These are phyloP conservation scores for Cutaneotrichosporon arboriforme DNA, from an alignment of 1,284 basidiomycete genomes.

Conservation along the genomic window DNA sequence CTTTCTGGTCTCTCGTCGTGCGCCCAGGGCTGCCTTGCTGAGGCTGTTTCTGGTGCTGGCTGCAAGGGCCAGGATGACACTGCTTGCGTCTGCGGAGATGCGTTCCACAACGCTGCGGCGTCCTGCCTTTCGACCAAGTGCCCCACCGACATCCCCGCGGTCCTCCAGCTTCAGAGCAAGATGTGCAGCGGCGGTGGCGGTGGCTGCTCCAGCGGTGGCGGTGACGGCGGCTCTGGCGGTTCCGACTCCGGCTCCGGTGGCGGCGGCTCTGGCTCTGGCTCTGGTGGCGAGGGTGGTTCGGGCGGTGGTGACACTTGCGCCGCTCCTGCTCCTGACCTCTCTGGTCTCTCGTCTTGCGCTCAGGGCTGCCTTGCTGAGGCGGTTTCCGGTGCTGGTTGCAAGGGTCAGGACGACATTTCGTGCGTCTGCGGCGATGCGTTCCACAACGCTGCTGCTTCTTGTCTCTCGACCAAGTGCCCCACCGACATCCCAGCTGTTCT, in stretches of 20 bases:
- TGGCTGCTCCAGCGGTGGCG: background rate
- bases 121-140: background rate
- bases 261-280: background rate
- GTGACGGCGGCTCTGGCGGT: background rate
- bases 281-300: no score
- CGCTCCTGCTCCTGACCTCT: no score
- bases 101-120: background rate
- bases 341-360: background rate
- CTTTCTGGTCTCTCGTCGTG: slow-evolving; percentile 3
- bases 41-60: background rate
- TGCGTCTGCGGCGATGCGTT: slow-evolving; percentile 4
- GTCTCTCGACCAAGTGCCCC: background rate
- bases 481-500: slow-evolving; percentile 2
- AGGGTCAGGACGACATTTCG: background rate
- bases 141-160: background rate
- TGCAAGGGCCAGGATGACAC: slow-evolving; percentile 9
- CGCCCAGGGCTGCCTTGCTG: slow-evolving; percentile 1
- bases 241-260: background rate
- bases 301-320: background rate
- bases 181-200: no score
- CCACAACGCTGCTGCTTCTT: background rate
- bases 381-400: background rate
- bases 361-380: background rate
- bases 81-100: slow-evolving; percentile 2
- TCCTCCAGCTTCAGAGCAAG: background rate